These are phyloP conservation scores for Theobroma grandiflorum DNA, from an alignment of 441 rosid genomes.

Conservation along the genomic window DNA sequence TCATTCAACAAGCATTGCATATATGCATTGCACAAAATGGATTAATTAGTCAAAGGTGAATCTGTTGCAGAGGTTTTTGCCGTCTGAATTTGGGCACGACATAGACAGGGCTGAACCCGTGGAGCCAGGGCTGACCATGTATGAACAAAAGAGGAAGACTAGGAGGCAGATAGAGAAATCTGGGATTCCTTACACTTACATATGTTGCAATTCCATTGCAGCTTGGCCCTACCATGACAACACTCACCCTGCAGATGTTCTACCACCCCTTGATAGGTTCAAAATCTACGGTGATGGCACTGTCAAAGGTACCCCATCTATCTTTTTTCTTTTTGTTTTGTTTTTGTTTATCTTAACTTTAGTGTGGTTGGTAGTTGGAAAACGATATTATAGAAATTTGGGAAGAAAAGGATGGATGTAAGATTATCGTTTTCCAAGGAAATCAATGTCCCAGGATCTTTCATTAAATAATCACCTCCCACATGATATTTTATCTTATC, in stretches of 20 bases:
- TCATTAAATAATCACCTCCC: background rate
- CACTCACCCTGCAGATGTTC: constrained; percentile 55
- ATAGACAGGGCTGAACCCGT: constrained; percentile 52
- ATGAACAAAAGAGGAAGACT: constrained; percentile 42
- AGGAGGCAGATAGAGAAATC: constrained; percentile 41
- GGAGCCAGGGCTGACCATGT: constrained; percentile 51
- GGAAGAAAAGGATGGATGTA: background rate
- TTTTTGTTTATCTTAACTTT: background rate
- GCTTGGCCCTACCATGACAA: constrained; percentile 64
- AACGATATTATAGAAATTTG: background rate
- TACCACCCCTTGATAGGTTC: constrained; percentile 57
- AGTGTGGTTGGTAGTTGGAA: background rate
- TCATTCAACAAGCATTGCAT: background rate
- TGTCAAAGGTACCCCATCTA: constrained; percentile 48
- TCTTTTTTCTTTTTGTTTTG: background rate
- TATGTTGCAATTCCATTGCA: constrained; percentile 61
- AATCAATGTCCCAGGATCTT: background rate
- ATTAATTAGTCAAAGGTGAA: background rate
- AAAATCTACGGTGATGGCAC: constrained; percentile 58
- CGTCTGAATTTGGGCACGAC: constrained; percentile 64
- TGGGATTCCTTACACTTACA: constrained; percentile 50
- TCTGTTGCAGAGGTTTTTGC: constrained; percentile 50
- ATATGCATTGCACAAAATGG: background rate
- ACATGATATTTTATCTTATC: background rate
- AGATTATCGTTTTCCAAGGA: background rate